Evolutionary conservation across 2,329 filamentous ascomycete species (phyloP).

Genomic region (Scytalidium lignicola): DNA sequence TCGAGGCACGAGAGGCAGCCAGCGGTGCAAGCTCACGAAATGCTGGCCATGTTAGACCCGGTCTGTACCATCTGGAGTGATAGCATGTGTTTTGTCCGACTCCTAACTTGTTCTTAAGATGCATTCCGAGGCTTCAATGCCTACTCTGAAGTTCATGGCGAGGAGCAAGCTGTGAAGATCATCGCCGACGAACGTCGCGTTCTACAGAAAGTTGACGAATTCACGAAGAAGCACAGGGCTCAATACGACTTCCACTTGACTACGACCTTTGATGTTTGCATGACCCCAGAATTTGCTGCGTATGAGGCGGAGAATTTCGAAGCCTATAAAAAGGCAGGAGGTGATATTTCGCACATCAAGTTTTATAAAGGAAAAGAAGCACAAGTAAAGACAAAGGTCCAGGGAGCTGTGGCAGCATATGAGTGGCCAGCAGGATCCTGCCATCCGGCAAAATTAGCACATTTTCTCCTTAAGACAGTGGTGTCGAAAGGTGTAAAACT

Average conservation of each 20-base stretch:
- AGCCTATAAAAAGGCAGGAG: slow-evolving; percentile 35
- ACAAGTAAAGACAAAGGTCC: slow-evolving; percentile 30
- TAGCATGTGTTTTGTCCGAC: no score
- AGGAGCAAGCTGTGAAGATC: slow-evolving; percentile 40
- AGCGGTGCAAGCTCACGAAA: slow-evolving; percentile 30
- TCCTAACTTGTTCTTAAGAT: slow-evolving; percentile 19
- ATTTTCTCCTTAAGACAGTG: slow-evolving; percentile 37
- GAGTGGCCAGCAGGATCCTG: slow-evolving; percentile 45
- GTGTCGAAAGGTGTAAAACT: slow-evolving; percentile 34
- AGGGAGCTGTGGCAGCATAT: slow-evolving; percentile 38
- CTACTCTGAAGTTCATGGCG: slow-evolving; percentile 36
- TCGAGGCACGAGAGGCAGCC: slow-evolving; percentile 28
- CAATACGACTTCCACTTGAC: slow-evolving; percentile 41
- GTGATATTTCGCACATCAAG: slow-evolving; percentile 37
- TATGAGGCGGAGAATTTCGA: slow-evolving; percentile 36
- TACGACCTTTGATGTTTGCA: slow-evolving; percentile 43
- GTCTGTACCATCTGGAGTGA: slow-evolving; percentile 9
- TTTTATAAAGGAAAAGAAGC: slow-evolving; percentile 36
- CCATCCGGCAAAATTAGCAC: slow-evolving; percentile 43
- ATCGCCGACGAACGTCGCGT: slow-evolving; percentile 39
- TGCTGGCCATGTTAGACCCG: slow-evolving; percentile 26
- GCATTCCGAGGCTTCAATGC: slow-evolving; percentile 43
- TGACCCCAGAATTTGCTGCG: slow-evolving; percentile 40
- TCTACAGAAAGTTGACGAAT: slow-evolving; percentile 33
- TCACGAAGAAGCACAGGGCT: slow-evolving; percentile 35